Evolutionary conservation across 352 stramenopile genomes (phyloP).

Genomic region (Blastocystis sp.): DNA sequence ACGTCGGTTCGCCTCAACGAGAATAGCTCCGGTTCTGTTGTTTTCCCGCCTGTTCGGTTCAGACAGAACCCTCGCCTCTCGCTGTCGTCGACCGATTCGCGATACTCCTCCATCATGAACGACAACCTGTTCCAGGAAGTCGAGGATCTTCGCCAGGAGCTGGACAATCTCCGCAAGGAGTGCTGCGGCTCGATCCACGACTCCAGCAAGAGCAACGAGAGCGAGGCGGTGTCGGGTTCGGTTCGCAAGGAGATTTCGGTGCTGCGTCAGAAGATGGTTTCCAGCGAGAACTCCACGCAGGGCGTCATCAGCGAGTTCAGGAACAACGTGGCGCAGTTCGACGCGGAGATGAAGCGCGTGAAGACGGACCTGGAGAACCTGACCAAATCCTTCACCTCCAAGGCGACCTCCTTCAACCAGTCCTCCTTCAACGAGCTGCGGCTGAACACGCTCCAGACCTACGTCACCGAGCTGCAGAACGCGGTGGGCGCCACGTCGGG

Average conservation of each 20-base stretch:
- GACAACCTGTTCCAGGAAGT: slow-evolving; percentile 22
- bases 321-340: neutral
- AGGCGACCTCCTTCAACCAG: too few relatives aligned
- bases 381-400: neutral
- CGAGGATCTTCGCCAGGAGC: neutral
- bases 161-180: slow-evolving; percentile 7
- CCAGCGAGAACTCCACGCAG: neutral
- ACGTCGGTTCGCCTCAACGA: neutral
- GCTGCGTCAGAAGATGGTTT: slow-evolving; percentile 9
- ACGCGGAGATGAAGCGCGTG: neutral
- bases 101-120: slow-evolving; percentile 6
- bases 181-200: neutral
- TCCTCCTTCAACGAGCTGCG: neutral
- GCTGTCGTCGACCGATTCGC: neutral
- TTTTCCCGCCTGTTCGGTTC: neutral
- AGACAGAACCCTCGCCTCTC: neutral
- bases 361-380: neutral
- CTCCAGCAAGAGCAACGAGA: neutral
- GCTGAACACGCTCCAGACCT: neutral
- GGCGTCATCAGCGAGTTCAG: neutral
- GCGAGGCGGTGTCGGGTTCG: neutral
- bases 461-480: neutral
- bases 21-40: neutral
- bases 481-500: neutral
- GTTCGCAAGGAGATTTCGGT: neutral